phyloP scores from a whole-genome alignment of 164 flowering plant genomes.

The Protea cynaroides region DNA sequence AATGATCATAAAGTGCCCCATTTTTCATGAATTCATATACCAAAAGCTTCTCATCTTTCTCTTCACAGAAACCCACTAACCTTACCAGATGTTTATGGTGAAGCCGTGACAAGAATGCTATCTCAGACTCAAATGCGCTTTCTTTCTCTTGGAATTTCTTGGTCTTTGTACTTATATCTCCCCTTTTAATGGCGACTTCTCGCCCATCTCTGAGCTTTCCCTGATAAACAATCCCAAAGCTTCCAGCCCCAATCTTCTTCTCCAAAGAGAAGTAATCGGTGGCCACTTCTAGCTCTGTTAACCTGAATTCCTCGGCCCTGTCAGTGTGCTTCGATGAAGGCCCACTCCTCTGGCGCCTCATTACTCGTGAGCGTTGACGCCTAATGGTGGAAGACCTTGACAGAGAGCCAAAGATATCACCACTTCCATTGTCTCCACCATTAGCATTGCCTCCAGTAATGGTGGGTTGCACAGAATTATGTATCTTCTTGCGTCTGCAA shows the following conservation, averaged over 20 bases:
- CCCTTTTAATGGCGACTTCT: conserved; percentile 89
- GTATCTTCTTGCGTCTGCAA: conserved; percentile 68
- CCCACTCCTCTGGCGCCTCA: conserved; percentile 91
- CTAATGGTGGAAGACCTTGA: conserved; percentile 63
- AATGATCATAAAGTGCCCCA: conserved; percentile 84
- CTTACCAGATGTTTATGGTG: conserved; percentile 92
- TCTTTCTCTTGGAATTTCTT: conserved; percentile 83
- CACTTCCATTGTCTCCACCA: conserved; percentile 22
- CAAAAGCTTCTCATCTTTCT: conserved; percentile 71
- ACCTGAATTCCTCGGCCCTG: conserved; percentile 69
- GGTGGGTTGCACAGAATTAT: conserved; percentile 91
- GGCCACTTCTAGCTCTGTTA: conserved; percentile 66
- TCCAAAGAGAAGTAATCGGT: conserved; percentile 60
- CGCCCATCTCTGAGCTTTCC: conserved; percentile 64
- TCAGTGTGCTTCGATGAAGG: conserved; percentile 78
- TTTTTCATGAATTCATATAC: conserved; percentile 95
- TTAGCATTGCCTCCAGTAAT: conserved; percentile 42
- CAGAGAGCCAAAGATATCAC: conserved; percentile 27
- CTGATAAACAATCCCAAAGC: conserved; percentile 83
- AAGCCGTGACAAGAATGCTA: conserved; percentile 77
- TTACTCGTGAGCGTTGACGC: conserved; percentile 66
- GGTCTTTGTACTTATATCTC: conserved; percentile 37
- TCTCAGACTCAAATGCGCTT: conserved; percentile 83
- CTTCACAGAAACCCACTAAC: conserved; percentile 90
- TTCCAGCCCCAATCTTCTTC: conserved; percentile 87